Percentiles rank a stretch among this genome's conserved stretches.
Evolutionary conservation across 2,329 filamentous ascomycete genomes (phyloP).

Genomic region (Trichoderma citrinoviride): DNA sequence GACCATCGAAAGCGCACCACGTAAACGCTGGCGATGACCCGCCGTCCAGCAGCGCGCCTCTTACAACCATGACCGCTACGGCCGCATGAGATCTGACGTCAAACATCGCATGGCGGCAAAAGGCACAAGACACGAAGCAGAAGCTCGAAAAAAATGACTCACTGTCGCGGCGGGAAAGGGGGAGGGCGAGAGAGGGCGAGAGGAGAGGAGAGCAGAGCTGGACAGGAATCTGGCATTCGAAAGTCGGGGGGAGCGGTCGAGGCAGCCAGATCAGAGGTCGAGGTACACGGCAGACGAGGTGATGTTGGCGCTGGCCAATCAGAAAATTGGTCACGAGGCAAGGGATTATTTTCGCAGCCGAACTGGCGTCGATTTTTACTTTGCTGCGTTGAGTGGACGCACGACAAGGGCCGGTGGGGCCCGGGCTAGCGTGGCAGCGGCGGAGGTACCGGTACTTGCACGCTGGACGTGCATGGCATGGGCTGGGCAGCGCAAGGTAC

Average conservation of each 20-base stretch:
- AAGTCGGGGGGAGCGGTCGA: conserved; percentile 29
- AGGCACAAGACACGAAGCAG: neutral
- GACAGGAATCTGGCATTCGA: conserved; percentile 22
- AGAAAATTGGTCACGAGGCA: conserved; percentile 39
- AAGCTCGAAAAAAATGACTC: conserved; percentile 32
- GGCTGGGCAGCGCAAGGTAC: conserved; percentile 5
- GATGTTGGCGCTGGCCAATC: conserved; percentile 39
- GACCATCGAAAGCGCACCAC: conserved; percentile 24
- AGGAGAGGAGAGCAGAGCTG: conserved; percentile 28
- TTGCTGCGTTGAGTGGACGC: neutral
- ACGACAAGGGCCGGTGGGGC: conserved; percentile 17
- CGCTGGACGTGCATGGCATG: neutral
- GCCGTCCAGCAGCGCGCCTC: neutral
- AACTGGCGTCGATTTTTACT: conserved; percentile 35
- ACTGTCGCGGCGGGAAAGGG: conserved; percentile 31
- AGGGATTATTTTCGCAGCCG: conserved; percentile 36
- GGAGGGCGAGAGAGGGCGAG: conserved; percentile 28
- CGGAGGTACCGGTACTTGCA: conserved; percentile 9
- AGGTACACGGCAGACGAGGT: conserved; percentile 36
- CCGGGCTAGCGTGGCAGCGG: neutral
- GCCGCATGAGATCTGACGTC: conserved; percentile 14
- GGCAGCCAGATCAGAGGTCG: conserved; percentile 33
- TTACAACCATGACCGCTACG: conserved; percentile 4
- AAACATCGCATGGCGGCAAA: neutral
- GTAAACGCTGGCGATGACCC: conserved; percentile 18